A percentile compares a stretch with the other conserved stretches of the same genome.
Evolutionary conservation across 495 filamentous ascomycete genomes (phyloP).

Genomic region (Pyronema omphalodes): DNA sequence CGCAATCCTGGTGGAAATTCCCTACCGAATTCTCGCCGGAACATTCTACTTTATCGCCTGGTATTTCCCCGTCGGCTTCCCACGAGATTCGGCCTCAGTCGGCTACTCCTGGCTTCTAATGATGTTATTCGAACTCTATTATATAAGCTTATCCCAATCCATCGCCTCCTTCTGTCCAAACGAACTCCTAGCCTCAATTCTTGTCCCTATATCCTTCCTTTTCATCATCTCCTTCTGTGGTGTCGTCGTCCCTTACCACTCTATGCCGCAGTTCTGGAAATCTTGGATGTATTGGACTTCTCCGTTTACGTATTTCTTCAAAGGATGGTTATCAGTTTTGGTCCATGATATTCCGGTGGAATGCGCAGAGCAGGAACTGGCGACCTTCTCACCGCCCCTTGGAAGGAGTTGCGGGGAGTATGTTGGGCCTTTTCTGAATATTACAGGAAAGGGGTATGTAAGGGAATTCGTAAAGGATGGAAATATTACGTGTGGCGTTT

Average conservation of each 20-base stretch:
- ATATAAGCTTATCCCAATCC: constrained; percentile 54
- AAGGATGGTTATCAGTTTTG: constrained; percentile 36
- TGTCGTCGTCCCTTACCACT: constrained; percentile 38
- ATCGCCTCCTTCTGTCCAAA: constrained; percentile 59
- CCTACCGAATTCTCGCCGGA: constrained; percentile 44
- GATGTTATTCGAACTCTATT: constrained; percentile 54
- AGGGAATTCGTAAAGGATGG: constrained; percentile 31
- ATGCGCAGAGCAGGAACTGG: constrained; percentile 39
- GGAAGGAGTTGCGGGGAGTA: constrained; percentile 36
- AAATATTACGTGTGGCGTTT: constrained; percentile 38
- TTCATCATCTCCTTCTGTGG: constrained; percentile 47
- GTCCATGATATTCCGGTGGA: constrained; percentile 36
- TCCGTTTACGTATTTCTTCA: constrained; percentile 46
- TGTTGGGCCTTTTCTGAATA: constrained; percentile 26
- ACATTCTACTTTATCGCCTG: constrained; percentile 42
- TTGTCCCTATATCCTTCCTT: constrained; percentile 47
- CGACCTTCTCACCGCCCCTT: constrained; percentile 36
- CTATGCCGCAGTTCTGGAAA: constrained; percentile 45
- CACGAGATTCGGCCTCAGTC: constrained; percentile 17
- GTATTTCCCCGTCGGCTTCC: constrained; percentile 37
- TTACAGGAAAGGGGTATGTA: constrained; percentile 32
- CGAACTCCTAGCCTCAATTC: constrained; percentile 48
- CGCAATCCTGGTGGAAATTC: constrained; percentile 54
- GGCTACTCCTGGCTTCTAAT: constrained; percentile 24
- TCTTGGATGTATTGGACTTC: constrained; percentile 51